These are phyloP conservation scores for Colletotrichum paranaense DNA, from an alignment of 2,329 filamentous ascomycete species.

Conservation along the genomic window DNA sequence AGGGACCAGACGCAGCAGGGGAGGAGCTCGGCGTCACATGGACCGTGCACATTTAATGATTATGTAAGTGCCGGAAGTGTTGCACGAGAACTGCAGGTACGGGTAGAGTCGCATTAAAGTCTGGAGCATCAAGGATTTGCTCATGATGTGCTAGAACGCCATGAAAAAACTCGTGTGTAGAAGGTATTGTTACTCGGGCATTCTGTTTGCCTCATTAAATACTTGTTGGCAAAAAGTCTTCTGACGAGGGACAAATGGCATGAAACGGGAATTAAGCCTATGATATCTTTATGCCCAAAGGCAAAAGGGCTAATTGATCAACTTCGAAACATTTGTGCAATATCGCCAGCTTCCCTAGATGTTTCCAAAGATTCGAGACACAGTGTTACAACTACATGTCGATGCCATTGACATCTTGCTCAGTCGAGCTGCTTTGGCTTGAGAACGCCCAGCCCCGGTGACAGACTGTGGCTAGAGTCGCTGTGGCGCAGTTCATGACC, in stretches of 20 bases:
- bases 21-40: slow-evolving; percentile 33
- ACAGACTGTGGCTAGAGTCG: not conserved
- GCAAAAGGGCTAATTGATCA: too few species aligned
- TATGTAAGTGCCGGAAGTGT: slow-evolving; percentile 13
- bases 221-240: too few species aligned
- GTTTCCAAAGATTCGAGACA: not conserved
- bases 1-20: slow-evolving; percentile 30
- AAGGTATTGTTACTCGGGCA: too few species aligned
- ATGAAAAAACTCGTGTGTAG: not conserved
- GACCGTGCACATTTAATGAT: slow-evolving; percentile 34
- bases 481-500: not conserved
- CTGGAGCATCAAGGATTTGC: not conserved
- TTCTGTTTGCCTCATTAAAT: too few species aligned
- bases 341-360: not conserved
- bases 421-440: not conserved
- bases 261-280: too few species aligned
- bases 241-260: too few species aligned
- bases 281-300: too few species aligned
- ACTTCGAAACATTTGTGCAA: not conserved
- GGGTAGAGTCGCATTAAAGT: not conserved
- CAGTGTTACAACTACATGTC: not conserved
- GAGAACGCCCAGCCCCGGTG: not conserved
- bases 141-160: not conserved
- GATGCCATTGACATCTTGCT: not conserved
- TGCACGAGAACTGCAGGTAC: not conserved